Evolutionary conservation across 257 asterid species (phyloP), one percentile per base, ranked within the genome.

Genomic region (Rauvolfia tetraphylla): DNA sequence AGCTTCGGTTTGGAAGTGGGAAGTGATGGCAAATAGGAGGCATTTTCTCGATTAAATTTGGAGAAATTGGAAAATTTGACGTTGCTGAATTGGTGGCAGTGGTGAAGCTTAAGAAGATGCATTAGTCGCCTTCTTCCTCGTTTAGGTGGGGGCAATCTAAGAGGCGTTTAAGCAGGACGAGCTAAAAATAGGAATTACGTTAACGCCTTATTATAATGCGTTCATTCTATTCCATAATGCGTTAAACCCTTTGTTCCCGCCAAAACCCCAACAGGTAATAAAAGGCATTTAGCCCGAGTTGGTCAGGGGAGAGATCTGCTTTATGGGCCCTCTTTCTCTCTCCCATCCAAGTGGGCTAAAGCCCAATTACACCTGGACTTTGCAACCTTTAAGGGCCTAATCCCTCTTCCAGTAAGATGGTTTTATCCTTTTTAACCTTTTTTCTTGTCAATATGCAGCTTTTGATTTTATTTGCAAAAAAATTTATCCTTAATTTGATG

Each of bases 51-150:
- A 72, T 71, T 22, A 27, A 59, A 34, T 49, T 42, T 46, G 71
- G 82, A 74, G 67, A 63, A 76, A 48, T 34, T 85, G 70, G 49
- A 61, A 82, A 63, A 77, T 58, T 53, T 77, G 58, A 68, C 25
- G 81, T 81, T 72, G 72, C 27, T 69, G 51, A 36, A 39, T 7
- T 18, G 58, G 57, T 36, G 69, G 53, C 20, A 80, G 48, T 7
- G 59, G n/a, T 69, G 79, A 67, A 86, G 86, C 78, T 83, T 90
- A 49, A 89, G 90, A 80, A 83, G 78, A 79, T 84, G 84, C 96
- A 90, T 83, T 78, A 76, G 71, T 36, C 48, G 66, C 5, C 25
- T 56, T 41, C 44, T 48, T 42, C 23, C 17, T 1, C 53, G 14
- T 8, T 12, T 15, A 44, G 59, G 69, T 38, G 42, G 62, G 41